Evolutionary conservation across 371 early-diverging fungal species (phyloP), one percentile per base, ranked within the genome.

Genomic region (Fennellomyces sp.): DNA sequence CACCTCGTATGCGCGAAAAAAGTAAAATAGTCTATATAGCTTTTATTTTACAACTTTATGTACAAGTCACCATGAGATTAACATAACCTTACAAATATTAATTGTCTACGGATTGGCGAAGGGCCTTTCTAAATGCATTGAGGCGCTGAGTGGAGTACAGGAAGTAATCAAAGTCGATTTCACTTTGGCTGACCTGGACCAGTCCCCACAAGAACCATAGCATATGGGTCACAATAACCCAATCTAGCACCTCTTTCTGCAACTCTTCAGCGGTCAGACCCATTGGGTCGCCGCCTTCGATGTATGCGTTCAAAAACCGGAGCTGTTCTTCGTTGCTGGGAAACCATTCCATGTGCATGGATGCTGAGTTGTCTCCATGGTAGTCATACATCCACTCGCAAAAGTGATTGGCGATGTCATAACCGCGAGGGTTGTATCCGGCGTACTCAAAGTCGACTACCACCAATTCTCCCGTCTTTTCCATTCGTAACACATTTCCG

Each of bases 321-420:
- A 62, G 17, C 23, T 86, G 89, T 52, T 93, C 82, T 7, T 64
- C 69, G 5, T 56, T 41, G 29, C 72, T 84, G 2, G 94, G 94
- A 57, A 85, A 93, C 5, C 61, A 52, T 3, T 63, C 54, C 0
- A 60, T 50, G 47, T 82, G 70, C 30, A 83, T 41, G 2, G 81
- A 63, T 1, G 92, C 89, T 7, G 85, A 85, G 0, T 64, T 38
- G 3, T 69, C 60, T 12, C 80, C 68, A 60, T 90, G 89, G 65
- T 94, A 94, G 64, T 94, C 85, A 26, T 91, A 90, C 74, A 83
- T 90, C 92, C 92, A 95, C 56, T 95, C 95, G 70, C 91, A 91
- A 63, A 95, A 94, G 58, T 94, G 94, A 68, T 95, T 95, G 27
- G 89, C 94, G 35, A 95, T 89, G 36, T 95, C 95, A 39, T 79